Evolutionary conservation across 1,284 basidiomycete genomes (phyloP), one percentile per base, ranked within the genome.

Genomic region (Sporisorium exsertum): DNA sequence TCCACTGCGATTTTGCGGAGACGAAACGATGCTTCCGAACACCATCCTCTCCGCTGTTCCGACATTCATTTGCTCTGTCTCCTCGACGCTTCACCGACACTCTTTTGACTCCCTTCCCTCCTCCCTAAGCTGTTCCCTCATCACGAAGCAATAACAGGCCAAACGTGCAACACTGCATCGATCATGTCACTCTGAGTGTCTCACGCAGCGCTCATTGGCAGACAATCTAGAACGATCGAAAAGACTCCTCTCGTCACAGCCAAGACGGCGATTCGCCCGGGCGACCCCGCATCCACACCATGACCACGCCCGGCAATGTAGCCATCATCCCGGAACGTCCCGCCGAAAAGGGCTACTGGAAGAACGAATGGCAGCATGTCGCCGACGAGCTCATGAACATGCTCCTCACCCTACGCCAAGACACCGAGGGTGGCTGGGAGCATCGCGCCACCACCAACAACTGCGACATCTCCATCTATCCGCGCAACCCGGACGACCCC

Each of bases 251-350:
- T 10, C 10, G 5, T 32, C 29, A 32, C 29, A 32, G 29, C 29
- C 5, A 32, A 32, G 5, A 10, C 10, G 29, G 29, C 29, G 5
- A 5, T 32, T 13, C 33, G 3, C 13, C 3, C 37, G 37, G 15
- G 37, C 37, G 37, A 18, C 12, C 10, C 49, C 16, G 35, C 9
- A 53, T n/a, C 43, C 3, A 46, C 40, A 63, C 9, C 16, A 75
- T 75, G 72, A 54, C 46, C 42, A 67, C 72, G 12, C 42, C 63
- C 27, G 64, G 53, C 16, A 65, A 61, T 18, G 42, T 64, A 13
- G 67, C 72, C 45, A 63, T 75, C 58, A 75, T 75, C 35, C 72
- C 73, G 1, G 69, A 76, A 54, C 68, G 73, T 0, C 73, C 73
- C 35, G 73, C 73, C 29, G 61, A 68, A 24, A 76, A 68, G 3